Evolutionary conservation across 768 basidiomycete genomes (phyloP).

Genomic region (Pleurotus tuoliensis): DNA sequence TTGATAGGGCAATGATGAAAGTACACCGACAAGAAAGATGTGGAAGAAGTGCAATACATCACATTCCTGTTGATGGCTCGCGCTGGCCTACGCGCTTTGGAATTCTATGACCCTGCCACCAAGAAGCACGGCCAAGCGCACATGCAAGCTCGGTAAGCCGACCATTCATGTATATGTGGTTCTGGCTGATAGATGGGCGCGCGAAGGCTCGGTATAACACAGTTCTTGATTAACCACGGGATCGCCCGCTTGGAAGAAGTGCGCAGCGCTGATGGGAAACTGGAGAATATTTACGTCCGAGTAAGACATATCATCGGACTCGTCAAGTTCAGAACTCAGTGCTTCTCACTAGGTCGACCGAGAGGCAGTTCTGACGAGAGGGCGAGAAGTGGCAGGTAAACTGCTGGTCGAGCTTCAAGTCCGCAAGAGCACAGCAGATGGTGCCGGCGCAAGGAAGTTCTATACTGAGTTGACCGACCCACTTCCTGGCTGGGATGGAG

Average conservation of each 20-base stretch:
- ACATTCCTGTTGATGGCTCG: conserved; percentile 87
- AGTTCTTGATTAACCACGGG: conserved; percentile 68
- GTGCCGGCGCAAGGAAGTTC: conserved; percentile 70
- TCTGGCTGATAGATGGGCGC: no score
- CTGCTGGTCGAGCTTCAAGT: conserved; percentile 80
- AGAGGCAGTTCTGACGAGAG: conserved; percentile 57
- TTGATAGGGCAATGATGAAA: conserved; percentile 21
- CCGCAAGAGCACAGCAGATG: conserved; percentile 83
- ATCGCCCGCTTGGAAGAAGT: conserved; percentile 70
- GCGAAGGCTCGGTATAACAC: conserved; percentile 73
- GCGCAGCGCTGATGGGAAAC: conserved; percentile 47
- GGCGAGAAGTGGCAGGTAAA: conserved; percentile 64
- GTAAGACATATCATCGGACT: conserved; percentile 32
- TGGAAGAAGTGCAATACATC: conserved; percentile 77
- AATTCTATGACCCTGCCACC: conserved; percentile 78
- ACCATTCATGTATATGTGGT: background rate
- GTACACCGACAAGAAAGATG: conserved; percentile 65
- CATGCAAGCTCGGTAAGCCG: conserved; percentile 78
- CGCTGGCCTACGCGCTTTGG: conserved; percentile 71
- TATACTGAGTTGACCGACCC: conserved; percentile 81
- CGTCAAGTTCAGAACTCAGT: background rate
- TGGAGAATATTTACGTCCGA: conserved; percentile 68
- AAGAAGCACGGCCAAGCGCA: conserved; percentile 87
- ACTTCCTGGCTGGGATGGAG: conserved; percentile 63
- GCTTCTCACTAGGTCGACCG: conserved; percentile 59